A percentile compares a stretch with the other conserved stretches of the same genome.
These are phyloP conservation scores for Patellifolia procumbens DNA, from an alignment of 179 eudicot genomes.

Conservation along the genomic window DNA sequence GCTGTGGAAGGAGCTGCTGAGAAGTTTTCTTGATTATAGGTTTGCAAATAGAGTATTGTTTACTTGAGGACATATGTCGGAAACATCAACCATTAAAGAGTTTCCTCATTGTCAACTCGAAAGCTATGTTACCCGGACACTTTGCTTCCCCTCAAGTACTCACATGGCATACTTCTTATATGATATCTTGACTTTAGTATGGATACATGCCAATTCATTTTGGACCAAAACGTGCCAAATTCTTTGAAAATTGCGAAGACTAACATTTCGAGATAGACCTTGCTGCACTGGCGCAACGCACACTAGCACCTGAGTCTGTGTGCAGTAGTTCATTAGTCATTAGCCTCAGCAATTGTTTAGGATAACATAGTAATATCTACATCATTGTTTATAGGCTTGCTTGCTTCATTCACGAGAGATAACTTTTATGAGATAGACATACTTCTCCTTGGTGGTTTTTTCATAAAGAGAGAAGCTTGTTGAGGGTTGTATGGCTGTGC, in stretches of 20 bases:
- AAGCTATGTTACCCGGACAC: not conserved
- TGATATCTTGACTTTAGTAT: not conserved
- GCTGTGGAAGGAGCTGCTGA: not conserved
- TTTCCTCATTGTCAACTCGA: not conserved
- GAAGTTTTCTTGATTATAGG: not conserved
- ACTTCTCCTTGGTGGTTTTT: not conserved
- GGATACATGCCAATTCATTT: not conserved
- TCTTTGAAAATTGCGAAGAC: not conserved
- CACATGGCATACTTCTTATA: not conserved
- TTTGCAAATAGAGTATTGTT: not conserved
- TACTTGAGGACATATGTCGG: too few relatives aligned
- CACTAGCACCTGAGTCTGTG: not conserved
- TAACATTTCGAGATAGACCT: not conserved
- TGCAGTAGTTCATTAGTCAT: not conserved
- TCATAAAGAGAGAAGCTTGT: not conserved
- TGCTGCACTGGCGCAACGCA: not conserved
- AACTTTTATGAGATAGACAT: not conserved
- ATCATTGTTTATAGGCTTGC: not conserved
- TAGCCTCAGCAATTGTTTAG: not conserved
- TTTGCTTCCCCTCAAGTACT: not conserved
- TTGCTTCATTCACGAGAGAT: not conserved
- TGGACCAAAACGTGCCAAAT: not conserved
- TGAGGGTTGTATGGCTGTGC: not conserved
- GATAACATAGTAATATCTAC: not conserved
- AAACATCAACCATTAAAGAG: not conserved